Base-by-base conservation (phyloP, 2,329 filamentous ascomycete species). In the Trichoderma cornu-damae region DNA sequence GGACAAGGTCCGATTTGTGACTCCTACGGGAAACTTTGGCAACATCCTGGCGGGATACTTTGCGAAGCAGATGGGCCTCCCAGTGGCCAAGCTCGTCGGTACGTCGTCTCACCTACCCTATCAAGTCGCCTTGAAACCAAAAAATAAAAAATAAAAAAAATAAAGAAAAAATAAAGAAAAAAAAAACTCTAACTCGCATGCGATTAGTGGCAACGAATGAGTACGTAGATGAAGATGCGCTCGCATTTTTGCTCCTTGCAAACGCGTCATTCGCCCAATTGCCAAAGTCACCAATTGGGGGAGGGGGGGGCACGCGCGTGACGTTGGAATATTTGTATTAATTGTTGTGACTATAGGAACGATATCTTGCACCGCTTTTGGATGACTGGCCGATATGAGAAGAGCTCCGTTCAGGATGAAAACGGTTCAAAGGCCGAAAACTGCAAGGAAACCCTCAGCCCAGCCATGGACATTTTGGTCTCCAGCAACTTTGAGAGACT, bases 391-490 rank as follows among this genome's bases (percentile, higher is more conserved):
- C 80, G 81, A 63, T 97, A 97, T 75, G 89, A 93, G 76, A 97
- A 96, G 81, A 81, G 91, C 66, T 11, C 40, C 11, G 40, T 37
- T 30, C 42, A 28, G 6, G 42, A 54, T n/a, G 40, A 35, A n/a
- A 54, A 28, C 40, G 37, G 44, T 37, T 42, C 77, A 85, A 2
- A 78, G 83, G 7, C 75, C 80, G 56, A 48, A 22, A 52, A 16
- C 57, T 56, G 26, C 57, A 63, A 57, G 42, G 60, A 96, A 75
- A 99, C 94, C 0, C 81, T 94, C 53, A 91, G 88, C 65, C 94
- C 94, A 0, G 94, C 94, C 47, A 99, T 99, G 94, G 94, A 99
- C 71, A 97, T 99, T 63, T 79, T 97, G 4, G 93, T 99, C 12
- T 93, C 88, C 22, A 94, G 88, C 70, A 99, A 99, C 77, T 97